Evolutionary conservation across 2,329 filamentous ascomycete genomes (phyloP).

Genomic region (Aureobasidium sp.): DNA sequence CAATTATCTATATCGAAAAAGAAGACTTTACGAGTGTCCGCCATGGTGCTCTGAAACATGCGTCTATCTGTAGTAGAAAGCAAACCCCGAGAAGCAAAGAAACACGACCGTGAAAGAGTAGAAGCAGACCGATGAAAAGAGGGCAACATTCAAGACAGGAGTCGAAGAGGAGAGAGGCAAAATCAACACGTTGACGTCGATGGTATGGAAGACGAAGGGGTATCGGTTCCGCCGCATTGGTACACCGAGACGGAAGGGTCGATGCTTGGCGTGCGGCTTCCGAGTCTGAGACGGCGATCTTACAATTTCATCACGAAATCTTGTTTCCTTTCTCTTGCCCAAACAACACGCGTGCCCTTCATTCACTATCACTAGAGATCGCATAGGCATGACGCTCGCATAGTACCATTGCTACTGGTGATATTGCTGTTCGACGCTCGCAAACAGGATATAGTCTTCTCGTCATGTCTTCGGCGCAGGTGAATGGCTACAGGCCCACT

Average conservation of each 20-base stretch:
- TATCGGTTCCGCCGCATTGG: background rate
- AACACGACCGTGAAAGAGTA: background rate
- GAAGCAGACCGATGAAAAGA: background rate
- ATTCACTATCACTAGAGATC: conserved; percentile 1
- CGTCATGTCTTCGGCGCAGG: conserved; percentile 2
- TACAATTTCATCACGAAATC: background rate
- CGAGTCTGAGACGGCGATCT: background rate
- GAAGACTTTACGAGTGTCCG: conserved; percentile 44
- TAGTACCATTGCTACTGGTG: background rate
- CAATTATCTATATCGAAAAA: conserved; percentile 98
- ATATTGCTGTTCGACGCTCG: background rate
- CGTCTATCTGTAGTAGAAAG: background rate
- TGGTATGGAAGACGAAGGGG: conserved; percentile 2
- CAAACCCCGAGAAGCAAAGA: background rate
- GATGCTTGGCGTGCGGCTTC: background rate
- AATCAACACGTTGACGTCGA: background rate
- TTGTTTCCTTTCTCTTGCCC: background rate
- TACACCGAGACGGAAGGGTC: background rate
- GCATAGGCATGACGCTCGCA: background rate
- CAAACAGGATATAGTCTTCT: background rate
- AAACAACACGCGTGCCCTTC: background rate
- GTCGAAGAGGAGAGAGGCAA: background rate
- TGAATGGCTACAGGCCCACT: conserved; percentile 10
- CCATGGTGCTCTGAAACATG: conserved; percentile 12
- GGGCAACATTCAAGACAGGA: background rate